Evolutionary conservation across 176 grass and related monocot species (phyloP), one percentile per base, ranked within the genome.

Genomic region (Melocanna baccifera): DNA sequence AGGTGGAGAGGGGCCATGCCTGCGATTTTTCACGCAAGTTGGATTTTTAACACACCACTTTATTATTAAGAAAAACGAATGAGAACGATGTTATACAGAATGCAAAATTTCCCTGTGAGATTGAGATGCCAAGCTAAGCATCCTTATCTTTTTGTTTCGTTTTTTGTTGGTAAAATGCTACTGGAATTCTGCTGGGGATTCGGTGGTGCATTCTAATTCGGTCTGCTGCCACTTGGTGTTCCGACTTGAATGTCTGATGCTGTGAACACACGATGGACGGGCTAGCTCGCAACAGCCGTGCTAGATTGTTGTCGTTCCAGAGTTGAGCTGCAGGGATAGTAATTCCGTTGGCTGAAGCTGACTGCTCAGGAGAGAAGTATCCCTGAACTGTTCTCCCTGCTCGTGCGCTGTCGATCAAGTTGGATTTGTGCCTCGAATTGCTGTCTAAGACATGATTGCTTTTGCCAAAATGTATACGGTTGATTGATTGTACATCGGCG

Each of bases 41-140:
- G 20, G 16, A 73, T 82, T 83, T 58, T 77, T 73, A 74, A 48
- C 45, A 72, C 72, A 57, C 55, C 26, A 36, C 28, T 71, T 64
- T 52, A 14, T 36, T 77, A 43, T n/a, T 15, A 86, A 78, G 37
- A 82, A 77, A 65, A 67, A 4, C 57, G 57, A 19, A 78, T 39
- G 73, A 50, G 73, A 78, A 66, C 19, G 15, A 47, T 82, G 86
- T 59, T 86, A 78, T 66, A 83, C 14, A 25, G 4, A 58, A 56
- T 34, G n/a, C 39, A 86, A 47, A 74, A 29, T 53, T 78, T 50
- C 16, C 16, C 15, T 76, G 37, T 57, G 79, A 9, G 36, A 39
- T 75, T 22, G 34, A 61, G 20, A 26, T 39, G 7, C 4, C 47
- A 20, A 16, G 11, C 47, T 25, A 20, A 25, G 70, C 14, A 74